Evolutionary conservation across 2,329 filamentous ascomycete species (phyloP), one percentile per base, ranked within the genome.

Genomic region (Colletotrichum scovillei): DNA sequence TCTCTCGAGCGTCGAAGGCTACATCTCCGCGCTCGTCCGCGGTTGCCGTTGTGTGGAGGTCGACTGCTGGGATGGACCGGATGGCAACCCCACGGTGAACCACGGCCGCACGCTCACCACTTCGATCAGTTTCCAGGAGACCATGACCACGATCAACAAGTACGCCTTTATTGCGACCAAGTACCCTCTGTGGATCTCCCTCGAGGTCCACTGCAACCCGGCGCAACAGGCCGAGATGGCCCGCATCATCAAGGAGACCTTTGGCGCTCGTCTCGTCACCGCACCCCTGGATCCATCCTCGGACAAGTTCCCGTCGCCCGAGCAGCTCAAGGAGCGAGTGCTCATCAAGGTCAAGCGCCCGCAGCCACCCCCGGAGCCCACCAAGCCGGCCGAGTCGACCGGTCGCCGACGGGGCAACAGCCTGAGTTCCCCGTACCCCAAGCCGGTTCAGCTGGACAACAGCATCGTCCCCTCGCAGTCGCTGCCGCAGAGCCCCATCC

Each of bases 41-140:
- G 95, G 95, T 9, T 99, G 97, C 81, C 93, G 97, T 63, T 98
- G 97, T 81, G 92, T 99, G 58, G 97, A 99, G 84, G 95, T 99
- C 65, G 97, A 99, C 83, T 98, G 96, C 83, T 99, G 97, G 97
- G 95, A 99, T 82, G 97, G 97, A 19, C 89, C 90, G 65, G 93
- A 98, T 80, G 95, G 94, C 52, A 91, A 94, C 78, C 97, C 97
- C 0, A 91, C 95, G 66, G 97, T 99, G 38, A 95, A 94, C 74
- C 97, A 99, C 78, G 97, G 97, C 28, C 92, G 92, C 72, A 98
- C 95, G 0, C 88, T 97, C 82, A 98, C 97, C 0, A 96, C 92
- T 14, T 92, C 94, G 72, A 95, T 98, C 68, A 91, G 94, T 49
- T 99, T 99, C 83, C 89, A 92, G 58, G 96, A 98, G 82, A 96